A percentile compares a stretch with the other conserved stretches of the same genome.
Evolutionary conservation across 345 rosid genomes (phyloP).

Genomic region (Lumnitzera littorea): DNA sequence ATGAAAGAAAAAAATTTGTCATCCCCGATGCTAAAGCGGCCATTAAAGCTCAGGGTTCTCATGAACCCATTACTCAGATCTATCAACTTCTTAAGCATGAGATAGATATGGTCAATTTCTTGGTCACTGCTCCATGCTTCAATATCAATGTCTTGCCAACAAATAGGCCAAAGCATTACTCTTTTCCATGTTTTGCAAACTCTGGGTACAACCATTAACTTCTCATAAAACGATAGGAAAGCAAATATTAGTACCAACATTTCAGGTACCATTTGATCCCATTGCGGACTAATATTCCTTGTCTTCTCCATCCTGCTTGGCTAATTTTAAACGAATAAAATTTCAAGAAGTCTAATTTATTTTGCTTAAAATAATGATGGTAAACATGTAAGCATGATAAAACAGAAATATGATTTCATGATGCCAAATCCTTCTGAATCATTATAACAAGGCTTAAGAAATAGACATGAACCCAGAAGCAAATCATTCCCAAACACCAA

Average conservation of each 20-base stretch:
- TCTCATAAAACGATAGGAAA: constrained; percentile 15
- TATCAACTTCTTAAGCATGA: constrained; percentile 21
- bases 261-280: constrained; percentile 27
- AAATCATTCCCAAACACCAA: too few species aligned
- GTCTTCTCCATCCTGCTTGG: too few species aligned
- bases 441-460: too few species aligned
- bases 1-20: constrained; percentile 11
- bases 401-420: too few species aligned
- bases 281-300: constrained; percentile 1
- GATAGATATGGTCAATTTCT: constrained; percentile 12
- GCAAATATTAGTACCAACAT: constrained; percentile 21
- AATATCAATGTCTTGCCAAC: constrained; percentile 29
- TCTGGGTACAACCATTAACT: constrained; percentile 16
- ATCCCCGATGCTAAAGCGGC: constrained; percentile 7
- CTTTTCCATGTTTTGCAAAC: constrained; percentile 24
- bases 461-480: too few species aligned
- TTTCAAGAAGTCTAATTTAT: too few species aligned
- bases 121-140: constrained; percentile 23
- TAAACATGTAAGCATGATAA: too few species aligned
- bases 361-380: too few species aligned
- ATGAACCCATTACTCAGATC: constrained; percentile 19
- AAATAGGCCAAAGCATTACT: constrained; percentile 17
- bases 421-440: too few species aligned
- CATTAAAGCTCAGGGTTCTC: constrained; percentile 18
- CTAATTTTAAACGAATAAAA: too few species aligned